Conservation (phyloP, 352 stramenopile genomes). For the Phytophthora niederhauseri region DNA sequence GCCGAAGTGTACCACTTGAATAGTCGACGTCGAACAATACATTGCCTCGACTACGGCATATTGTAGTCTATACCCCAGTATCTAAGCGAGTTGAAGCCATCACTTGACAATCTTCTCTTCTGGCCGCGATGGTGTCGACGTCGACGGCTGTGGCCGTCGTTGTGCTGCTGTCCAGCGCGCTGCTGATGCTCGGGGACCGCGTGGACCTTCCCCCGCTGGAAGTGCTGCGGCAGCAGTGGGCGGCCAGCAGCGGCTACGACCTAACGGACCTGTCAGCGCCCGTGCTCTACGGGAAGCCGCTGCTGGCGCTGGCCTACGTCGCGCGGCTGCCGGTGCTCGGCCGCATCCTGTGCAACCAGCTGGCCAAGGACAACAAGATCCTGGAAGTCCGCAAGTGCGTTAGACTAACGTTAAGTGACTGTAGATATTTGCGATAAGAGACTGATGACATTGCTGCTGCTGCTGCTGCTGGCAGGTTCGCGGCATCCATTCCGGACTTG, state of each 20-base stretch:
- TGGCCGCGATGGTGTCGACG: constrained; percentile 38
- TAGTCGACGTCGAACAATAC: constrained; percentile 1
- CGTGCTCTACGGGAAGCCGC: constrained; percentile 52
- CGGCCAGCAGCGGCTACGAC: constrained; percentile 49
- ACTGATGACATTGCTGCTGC: background rate
- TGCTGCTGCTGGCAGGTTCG: constrained; percentile 38
- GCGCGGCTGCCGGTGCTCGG: constrained; percentile 54
- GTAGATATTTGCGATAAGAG: background rate
- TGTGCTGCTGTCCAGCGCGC: constrained; percentile 45
- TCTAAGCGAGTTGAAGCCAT: background rate
- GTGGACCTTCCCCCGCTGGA: constrained; percentile 43
- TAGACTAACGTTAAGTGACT: background rate
- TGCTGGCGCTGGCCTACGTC: constrained; percentile 54
- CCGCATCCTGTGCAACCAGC: constrained; percentile 48
- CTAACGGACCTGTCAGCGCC: constrained; percentile 53
- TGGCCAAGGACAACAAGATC: constrained; percentile 69
- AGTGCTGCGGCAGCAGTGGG: constrained; percentile 43
- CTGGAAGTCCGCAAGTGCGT: constrained; percentile 58
- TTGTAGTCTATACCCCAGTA: background rate
- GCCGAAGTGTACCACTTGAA: background rate
- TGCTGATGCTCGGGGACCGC: constrained; percentile 62
- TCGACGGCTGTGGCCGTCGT: constrained; percentile 44
- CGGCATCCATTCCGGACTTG: constrained; percentile 64
- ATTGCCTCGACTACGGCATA: background rate
- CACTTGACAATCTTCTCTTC: background rate